phyloP scores from a whole-genome alignment of 2,329 filamentous ascomycete species.

The Graphilbum sp. region DNA sequence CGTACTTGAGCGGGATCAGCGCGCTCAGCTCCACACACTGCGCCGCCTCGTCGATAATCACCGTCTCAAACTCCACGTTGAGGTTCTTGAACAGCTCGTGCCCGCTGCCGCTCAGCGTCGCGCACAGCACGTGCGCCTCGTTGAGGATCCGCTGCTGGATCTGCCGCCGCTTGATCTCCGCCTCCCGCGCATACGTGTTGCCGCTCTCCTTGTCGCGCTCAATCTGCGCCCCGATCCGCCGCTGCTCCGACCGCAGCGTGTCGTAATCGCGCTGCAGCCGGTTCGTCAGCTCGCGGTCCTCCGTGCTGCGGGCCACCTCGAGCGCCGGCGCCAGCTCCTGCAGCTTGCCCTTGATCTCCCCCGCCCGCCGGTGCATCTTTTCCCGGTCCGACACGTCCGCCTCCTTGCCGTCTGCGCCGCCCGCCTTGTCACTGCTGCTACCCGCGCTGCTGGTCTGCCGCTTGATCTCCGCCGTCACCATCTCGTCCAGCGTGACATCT shows the following conservation, averaged over 20 bases:
- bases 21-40: constrained; percentile 97
- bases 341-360: constrained; percentile 60
- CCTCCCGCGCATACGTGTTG: constrained; percentile 64
- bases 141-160: constrained; percentile 86
- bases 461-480: constrained; percentile 55
- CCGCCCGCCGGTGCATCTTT: constrained; percentile 45
- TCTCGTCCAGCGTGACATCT: constrained; percentile 84
- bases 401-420: background rate
- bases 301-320: constrained; percentile 44
- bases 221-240: constrained; percentile 70
- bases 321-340: constrained; percentile 54
- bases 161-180: constrained; percentile 67
- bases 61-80: constrained; percentile 93
- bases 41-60: constrained; percentile 94
- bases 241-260: constrained; percentile 45
- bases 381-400: constrained; percentile 29
- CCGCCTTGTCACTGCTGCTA: constrained; percentile 1
- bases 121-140: constrained; percentile 81
- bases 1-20: constrained; percentile 92
- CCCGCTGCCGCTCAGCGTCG: constrained; percentile 85
- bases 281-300: constrained; percentile 29
- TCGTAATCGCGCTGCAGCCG: constrained; percentile 63
- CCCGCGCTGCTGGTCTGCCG: constrained; percentile 14
- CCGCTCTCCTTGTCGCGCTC: constrained; percentile 78
- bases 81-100: constrained; percentile 95